Percentiles rank a stretch among this genome's conserved stretches.
phyloP scores from a whole-genome alignment of 345 rosid genomes.

The Euphorbia pulcherrima region DNA sequence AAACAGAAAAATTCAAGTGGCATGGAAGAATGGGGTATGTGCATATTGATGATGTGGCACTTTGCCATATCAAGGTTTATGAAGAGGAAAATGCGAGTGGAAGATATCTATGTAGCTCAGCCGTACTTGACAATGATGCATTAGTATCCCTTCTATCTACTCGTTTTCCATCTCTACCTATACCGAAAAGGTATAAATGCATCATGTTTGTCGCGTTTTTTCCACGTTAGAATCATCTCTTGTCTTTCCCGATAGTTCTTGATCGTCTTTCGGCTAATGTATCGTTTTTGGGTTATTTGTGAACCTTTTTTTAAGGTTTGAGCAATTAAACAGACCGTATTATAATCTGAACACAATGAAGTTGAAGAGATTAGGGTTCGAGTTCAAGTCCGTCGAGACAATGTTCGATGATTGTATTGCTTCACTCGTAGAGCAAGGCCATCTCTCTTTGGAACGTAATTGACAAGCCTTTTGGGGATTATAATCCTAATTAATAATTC shows the following conservation, averaged over 20 bases:
- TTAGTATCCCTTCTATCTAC: slow-evolving; percentile 47
- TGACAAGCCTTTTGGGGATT: no score
- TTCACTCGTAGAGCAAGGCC: slow-evolving; percentile 53
- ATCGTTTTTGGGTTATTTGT: no score
- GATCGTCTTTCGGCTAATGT: no score
- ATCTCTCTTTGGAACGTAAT: slow-evolving; percentile 19
- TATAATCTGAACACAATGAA: slow-evolving; percentile 64
- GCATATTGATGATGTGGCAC: slow-evolving; percentile 86
- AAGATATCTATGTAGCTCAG: slow-evolving; percentile 66
- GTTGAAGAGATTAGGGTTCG: slow-evolving; percentile 53
- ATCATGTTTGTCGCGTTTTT: no score
- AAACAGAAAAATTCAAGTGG: slow-evolving; percentile 58
- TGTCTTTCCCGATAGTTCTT: no score
- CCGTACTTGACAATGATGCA: slow-evolving; percentile 49
- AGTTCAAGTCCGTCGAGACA: slow-evolving; percentile 57
- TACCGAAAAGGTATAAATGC: slow-evolving; percentile 49
- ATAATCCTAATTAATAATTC: no score
- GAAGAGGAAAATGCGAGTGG: slow-evolving; percentile 51
- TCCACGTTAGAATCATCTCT: no score
- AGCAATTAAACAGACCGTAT: slow-evolving; percentile 44
- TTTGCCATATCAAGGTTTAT: slow-evolving; percentile 63
- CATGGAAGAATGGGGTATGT: slow-evolving; percentile 90
- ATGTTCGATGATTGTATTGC: slow-evolving; percentile 75
- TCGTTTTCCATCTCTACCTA: slow-evolving; percentile 55
- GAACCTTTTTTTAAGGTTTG: slow-evolving; percentile 44